A percentile compares a stretch with the other conserved stretches of the same genome.
Evolutionary conservation across 495 filamentous ascomycete species (phyloP).

Genomic region (Neurospora sp.): DNA sequence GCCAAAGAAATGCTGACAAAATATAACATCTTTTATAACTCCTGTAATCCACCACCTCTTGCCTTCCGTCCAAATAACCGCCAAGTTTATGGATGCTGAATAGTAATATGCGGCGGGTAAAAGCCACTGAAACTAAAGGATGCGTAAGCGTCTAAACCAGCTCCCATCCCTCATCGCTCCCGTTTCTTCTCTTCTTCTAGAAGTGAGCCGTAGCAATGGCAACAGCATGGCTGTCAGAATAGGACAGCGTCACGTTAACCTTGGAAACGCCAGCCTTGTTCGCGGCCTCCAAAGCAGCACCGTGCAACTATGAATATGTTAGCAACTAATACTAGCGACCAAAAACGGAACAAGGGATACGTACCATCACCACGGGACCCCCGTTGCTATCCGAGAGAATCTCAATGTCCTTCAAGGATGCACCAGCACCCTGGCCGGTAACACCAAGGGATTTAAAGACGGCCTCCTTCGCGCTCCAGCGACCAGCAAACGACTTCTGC

Average conservation of each 20-base stretch:
- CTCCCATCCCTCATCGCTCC: neutral
- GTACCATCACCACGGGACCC: slow-evolving; percentile 75
- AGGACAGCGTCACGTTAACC: slow-evolving; percentile 87
- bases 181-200: slow-evolving; percentile 1
- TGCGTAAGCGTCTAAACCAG: neutral
- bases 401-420: slow-evolving; percentile 89
- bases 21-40: neutral
- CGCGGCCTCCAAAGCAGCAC: slow-evolving; percentile 70
- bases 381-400: slow-evolving; percentile 71
- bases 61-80: neutral
- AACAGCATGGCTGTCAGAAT: slow-evolving; percentile 83
- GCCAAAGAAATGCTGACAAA: neutral
- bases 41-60: neutral
- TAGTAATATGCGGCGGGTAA: neutral
- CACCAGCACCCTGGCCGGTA: slow-evolving; percentile 75
- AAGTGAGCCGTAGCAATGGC: slow-evolving; percentile 57
- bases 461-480: slow-evolving; percentile 96
- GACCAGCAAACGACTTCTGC: slow-evolving; percentile 79
- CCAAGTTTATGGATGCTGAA: neutral
- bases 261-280: slow-evolving; percentile 75
- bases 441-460: slow-evolving; percentile 97
- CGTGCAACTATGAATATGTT: slow-evolving; percentile 58
- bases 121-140: neutral
- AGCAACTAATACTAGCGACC: slow-evolving; percentile 21
- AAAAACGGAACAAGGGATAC: slow-evolving; percentile 18